Evolutionary conservation across 2,329 filamentous ascomycete species (phyloP).

Genomic region (Lachnellula cervina): DNA sequence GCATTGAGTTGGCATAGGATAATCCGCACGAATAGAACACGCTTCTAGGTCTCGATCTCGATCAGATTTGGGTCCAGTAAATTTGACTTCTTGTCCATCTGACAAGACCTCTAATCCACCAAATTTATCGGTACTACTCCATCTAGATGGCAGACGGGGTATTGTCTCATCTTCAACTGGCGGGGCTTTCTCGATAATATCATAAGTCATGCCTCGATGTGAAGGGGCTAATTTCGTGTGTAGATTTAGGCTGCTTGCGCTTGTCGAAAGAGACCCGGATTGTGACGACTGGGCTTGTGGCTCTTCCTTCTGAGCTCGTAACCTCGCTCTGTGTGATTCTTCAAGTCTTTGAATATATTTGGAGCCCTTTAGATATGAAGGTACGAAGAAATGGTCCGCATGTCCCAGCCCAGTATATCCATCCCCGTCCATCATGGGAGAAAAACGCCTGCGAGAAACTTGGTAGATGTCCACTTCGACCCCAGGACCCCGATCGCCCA

Average conservation of each 20-base stretch:
- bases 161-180: slow-evolving; percentile 56
- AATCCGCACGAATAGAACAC: slow-evolving; percentile 74
- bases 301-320: slow-evolving; percentile 42
- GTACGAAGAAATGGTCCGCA: slow-evolving; percentile 63
- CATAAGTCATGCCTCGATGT: slow-evolving; percentile 76
- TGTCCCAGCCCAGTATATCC: slow-evolving; percentile 19
- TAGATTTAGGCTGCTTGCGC: slow-evolving; percentile 49
- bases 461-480: slow-evolving; percentile 27
- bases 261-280: slow-evolving; percentile 46
- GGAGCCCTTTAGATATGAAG: slow-evolving; percentile 76
- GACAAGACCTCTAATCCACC: slow-evolving; percentile 66
- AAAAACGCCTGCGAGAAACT: slow-evolving; percentile 32
- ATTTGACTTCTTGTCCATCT: slow-evolving; percentile 69
- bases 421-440: slow-evolving; percentile 26
- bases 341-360: slow-evolving; percentile 73
- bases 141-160: slow-evolving; percentile 70
- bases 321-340: slow-evolving; percentile 60
- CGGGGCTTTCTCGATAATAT: slow-evolving; percentile 73
- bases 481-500: slow-evolving; percentile 25
- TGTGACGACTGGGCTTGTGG: slow-evolving; percentile 40
- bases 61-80: slow-evolving; percentile 42
- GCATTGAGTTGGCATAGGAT: slow-evolving; percentile 81
- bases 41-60: slow-evolving; percentile 65
- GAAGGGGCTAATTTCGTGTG: slow-evolving; percentile 54
- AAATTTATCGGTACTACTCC: slow-evolving; percentile 76